phyloP scores from a whole-genome alignment of 805 yeast genomes.

The Nakazawaea ishiwadae region DNA sequence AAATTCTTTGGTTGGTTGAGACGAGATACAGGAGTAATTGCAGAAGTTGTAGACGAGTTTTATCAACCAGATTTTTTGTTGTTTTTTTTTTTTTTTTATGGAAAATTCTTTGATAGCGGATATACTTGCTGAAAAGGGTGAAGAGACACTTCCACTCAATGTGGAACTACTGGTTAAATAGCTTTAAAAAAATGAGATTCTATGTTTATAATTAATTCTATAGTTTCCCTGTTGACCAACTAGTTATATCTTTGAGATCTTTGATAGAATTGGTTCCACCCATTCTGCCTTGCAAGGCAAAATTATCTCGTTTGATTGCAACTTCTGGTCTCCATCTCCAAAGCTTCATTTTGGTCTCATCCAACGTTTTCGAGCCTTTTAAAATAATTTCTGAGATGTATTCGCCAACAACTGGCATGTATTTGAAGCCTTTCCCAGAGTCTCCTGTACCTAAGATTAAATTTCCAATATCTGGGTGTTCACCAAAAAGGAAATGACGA shows the following conservation, averaged over 20 bases:
- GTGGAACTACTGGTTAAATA: too few relatives aligned
- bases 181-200: too few relatives aligned
- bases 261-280: conserved; percentile 18
- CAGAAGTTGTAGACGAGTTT: too few relatives aligned
- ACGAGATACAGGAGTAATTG: too few relatives aligned
- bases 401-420: conserved; percentile 30
- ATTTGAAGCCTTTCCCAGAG: conserved; percentile 32
- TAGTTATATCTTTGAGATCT: conserved; percentile 15
- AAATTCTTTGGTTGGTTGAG: too few relatives aligned
- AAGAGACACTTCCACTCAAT: too few relatives aligned
- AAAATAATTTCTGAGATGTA: conserved; percentile 26
- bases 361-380: conserved; percentile 25
- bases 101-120: too few relatives aligned
- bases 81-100: too few relatives aligned
- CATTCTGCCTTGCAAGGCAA: conserved; percentile 19
- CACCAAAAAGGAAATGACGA: conserved; percentile 25
- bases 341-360: conserved; percentile 19
- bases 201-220: too few relatives aligned
- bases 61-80: too few relatives aligned
- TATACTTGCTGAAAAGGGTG: too few relatives aligned
- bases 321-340: conserved; percentile 34
- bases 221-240: conserved; percentile 14
- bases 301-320: conserved; percentile 28
- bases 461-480: conserved; percentile 25
- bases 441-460: conserved; percentile 31